Base-by-base conservation (phyloP, 73 alveolate genomes). In the Blepharisma stoltei region DNA sequence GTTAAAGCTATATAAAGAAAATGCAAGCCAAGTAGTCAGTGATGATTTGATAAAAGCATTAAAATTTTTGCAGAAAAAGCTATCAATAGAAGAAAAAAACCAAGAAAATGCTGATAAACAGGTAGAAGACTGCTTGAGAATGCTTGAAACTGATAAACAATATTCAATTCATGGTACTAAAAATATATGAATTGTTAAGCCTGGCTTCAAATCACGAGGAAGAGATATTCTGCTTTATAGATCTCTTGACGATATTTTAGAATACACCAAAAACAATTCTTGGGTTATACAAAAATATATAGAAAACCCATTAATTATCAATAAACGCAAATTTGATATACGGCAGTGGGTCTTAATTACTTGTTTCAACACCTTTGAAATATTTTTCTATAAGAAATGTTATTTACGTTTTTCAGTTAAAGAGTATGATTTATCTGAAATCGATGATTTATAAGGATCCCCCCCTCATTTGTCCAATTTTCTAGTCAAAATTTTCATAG, bases 221-320 rank as follows among this genome's bases (percentile, higher is more conserved):
- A 77, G 94, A 82, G 97, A 95, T n/a, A 88, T 93, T 27, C 77
- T 84, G 49, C 87, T 90, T 6, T 88, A 90, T 78, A 73, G 77
- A 52, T 82, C 80, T 7, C 25, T 90, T 6, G 94, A 83, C 21
- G 89, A 84, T 68, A 76, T 93, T 4, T 76, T 70, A 21, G 67
- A 32, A 25, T 50, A 86, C 6, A 76, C 90, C 49, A 85, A 78
- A 14, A 90, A 88, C 43, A 53, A 53, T 44, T 53, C 79, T 14
- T 90, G 88, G 81, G 92, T 92, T 6, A 90, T 94, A 6, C 90
- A 96, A 85, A 89, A 89, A 71, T 89, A 89, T 53, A 89, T 89
- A 6, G 96, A 89, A 71, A 86, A 75, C 50, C 96, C 96, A 32
- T 66, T 86, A 11, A 52, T 89, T 9, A 71, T 89, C 44, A 76